These are phyloP conservation scores for Auricularia heimuer DNA, from an alignment of 768 basidiomycete genomes.

Conservation along the genomic window DNA sequence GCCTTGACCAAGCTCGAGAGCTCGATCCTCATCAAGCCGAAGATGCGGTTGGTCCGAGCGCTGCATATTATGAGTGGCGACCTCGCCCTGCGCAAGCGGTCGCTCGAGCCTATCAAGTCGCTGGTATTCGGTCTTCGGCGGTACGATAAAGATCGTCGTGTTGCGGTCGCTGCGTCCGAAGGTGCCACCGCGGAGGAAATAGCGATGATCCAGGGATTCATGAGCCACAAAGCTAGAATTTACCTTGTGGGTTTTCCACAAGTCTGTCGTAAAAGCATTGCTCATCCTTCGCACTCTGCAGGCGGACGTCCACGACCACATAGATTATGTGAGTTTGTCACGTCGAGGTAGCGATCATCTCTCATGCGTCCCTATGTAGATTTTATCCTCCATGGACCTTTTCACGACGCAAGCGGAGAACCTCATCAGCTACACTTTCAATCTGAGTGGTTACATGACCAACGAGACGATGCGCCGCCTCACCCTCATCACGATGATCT, in stretches of 20 bases:
- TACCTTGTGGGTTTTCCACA: slow-evolving; percentile 36
- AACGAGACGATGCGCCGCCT: slow-evolving; percentile 2
- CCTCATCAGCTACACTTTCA: slow-evolving; percentile 65
- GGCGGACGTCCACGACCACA: slow-evolving; percentile 71
- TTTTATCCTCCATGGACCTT: slow-evolving; percentile 61
- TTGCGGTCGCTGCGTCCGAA: slow-evolving; percentile 35
- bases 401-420: slow-evolving; percentile 63
- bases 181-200: slow-evolving; percentile 9
- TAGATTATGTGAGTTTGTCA: slow-evolving; percentile 33
- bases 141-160: slow-evolving; percentile 60
- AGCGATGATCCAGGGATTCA: slow-evolving; percentile 23
- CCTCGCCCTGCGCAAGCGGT: slow-evolving; percentile 62
- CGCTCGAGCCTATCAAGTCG: slow-evolving; percentile 60
- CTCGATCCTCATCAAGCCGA: slow-evolving; percentile 46
- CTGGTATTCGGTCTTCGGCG: slow-evolving; percentile 58
- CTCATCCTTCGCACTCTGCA: slow-evolving; percentile 13
- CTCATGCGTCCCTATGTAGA: slow-evolving; percentile 18
- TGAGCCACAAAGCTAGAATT: slow-evolving; percentile 60
- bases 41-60: slow-evolving; percentile 50
- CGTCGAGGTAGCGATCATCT: background rate
- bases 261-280: background rate
- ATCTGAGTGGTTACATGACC: slow-evolving; percentile 17
- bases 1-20: slow-evolving; percentile 55
- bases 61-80: slow-evolving; percentile 73
- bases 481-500: slow-evolving; percentile 43